Base-by-base conservation (phyloP, 805 yeast species). In the Candida sphagnicola region DNA sequence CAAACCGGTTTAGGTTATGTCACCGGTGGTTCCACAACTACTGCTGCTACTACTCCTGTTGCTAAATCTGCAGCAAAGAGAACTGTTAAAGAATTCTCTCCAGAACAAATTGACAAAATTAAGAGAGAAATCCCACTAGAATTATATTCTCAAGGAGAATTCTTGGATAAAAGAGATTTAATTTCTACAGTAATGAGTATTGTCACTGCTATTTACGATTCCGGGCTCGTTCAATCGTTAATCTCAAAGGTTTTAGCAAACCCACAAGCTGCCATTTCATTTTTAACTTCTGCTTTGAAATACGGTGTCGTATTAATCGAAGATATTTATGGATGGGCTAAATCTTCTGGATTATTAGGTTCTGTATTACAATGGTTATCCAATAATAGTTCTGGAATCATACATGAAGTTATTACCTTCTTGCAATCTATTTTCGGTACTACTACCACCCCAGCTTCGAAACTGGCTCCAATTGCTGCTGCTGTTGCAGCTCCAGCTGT, bases 311-410 rank as follows among this genome's bases (percentile, higher is more conserved):
- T 59, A 30, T 42, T 60, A 23, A 59, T 46, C 34, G 59, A 59
- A 53, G 70, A 67, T 34, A 40, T 65, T 28, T 64, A 50, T 56
- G 25, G 26, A 33, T 67, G 70, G 70, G 61, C 69, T 42, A 61
- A 65, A 51, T 40, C 48, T 13, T 53, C 61, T n/a, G 72, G 72
- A 45, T 28, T 67, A 21, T 57, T 65, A 49, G 43, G 45, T 37
- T 28, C 50, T 2, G 60, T 54, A 35, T 47, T 65, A 31, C 28
- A 39, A 24, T 61, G 48, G 53, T 39, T 62, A 33, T 21, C 28
- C 33, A 42, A 44, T n/a, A 41, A 43, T 28, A 49, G 53, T 49
- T 67, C 65, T 43, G 51, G 57, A 26, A 46, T 54, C 18, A 40
- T 28, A 15, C 35, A 35, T 28, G 39, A 48, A 25, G 52, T 50